Conservation (phyloP, 148 eudicot genomes). For the Rheum nobile region DNA sequence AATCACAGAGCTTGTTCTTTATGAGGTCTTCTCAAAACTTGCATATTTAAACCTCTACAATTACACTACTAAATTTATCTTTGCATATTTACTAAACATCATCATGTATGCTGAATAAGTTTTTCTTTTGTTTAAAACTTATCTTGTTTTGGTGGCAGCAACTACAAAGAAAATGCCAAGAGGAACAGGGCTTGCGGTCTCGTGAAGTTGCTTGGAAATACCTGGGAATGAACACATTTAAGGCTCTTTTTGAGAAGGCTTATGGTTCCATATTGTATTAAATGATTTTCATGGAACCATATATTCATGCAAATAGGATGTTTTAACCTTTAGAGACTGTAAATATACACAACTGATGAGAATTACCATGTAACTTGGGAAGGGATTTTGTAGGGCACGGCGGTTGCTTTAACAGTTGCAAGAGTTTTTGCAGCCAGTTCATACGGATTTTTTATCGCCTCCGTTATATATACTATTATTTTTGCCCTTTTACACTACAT, state of each 20-base stretch:
- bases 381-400: too few relatives aligned
- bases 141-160: slow-evolving; percentile 25
- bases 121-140: not conserved
- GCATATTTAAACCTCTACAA: too few relatives aligned
- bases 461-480: too few relatives aligned
- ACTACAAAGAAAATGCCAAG: slow-evolving; percentile 63
- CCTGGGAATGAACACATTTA: not conserved
- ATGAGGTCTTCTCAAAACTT: too few relatives aligned
- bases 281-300: not conserved
- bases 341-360: not conserved
- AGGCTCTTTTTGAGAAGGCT: not conserved
- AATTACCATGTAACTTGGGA: too few relatives aligned
- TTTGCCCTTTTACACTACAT: too few relatives aligned
- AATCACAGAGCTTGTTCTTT: not conserved
- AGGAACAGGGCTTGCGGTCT: slow-evolving; percentile 47
- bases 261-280: not conserved
- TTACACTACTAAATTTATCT: not conserved
- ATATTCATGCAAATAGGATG: not conserved
- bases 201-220: not conserved
- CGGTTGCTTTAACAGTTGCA: too few relatives aligned
- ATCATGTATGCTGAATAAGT: not conserved
- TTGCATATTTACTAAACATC: not conserved
- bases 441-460: too few relatives aligned
- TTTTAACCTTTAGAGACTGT: not conserved
- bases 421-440: too few relatives aligned